A percentile compares a stretch with the other conserved stretches of the same genome.
Evolutionary conservation across 2,329 filamentous ascomycete species (phyloP).

Genomic region (Pseudocercospora macadamiae): DNA sequence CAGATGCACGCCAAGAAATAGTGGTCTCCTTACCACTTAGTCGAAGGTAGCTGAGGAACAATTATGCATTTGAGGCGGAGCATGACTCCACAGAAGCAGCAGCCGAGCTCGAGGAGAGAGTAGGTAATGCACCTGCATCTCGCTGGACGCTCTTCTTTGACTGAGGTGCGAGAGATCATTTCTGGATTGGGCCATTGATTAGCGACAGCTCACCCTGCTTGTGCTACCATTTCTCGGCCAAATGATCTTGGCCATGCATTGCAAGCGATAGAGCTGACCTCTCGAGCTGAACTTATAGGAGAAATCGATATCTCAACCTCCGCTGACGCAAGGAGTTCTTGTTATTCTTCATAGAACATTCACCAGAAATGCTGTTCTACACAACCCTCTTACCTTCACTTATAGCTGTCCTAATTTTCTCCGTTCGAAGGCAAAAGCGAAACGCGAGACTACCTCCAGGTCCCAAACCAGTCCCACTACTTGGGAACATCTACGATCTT

Average conservation of each 20-base stretch:
- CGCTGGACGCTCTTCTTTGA: background rate
- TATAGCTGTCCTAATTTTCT: background rate
- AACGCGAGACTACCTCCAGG: slow-evolving; percentile 27
- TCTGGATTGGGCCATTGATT: background rate
- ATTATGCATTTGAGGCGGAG: background rate
- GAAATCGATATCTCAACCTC: background rate
- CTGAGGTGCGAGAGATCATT: background rate
- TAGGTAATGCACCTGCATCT: background rate
- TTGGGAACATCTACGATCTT: slow-evolving; percentile 31
- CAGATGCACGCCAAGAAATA: background rate
- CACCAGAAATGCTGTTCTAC: background rate
- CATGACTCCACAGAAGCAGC: background rate
- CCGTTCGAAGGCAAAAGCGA: background rate
- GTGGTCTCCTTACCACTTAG: background rate
- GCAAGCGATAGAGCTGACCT: background rate
- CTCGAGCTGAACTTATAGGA: background rate
- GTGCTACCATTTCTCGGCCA: background rate
- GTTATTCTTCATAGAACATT: too few relatives aligned
- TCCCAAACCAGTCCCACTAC: slow-evolving; percentile 26
- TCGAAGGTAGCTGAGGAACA: background rate
- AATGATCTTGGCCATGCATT: background rate
- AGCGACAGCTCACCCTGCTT: background rate
- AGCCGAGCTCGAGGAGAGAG: background rate
- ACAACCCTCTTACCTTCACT: background rate
- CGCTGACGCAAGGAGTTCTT: too few relatives aligned